phyloP scores from a whole-genome alignment of 75 land plant genomes.

The Isoetes taiwanensis region DNA sequence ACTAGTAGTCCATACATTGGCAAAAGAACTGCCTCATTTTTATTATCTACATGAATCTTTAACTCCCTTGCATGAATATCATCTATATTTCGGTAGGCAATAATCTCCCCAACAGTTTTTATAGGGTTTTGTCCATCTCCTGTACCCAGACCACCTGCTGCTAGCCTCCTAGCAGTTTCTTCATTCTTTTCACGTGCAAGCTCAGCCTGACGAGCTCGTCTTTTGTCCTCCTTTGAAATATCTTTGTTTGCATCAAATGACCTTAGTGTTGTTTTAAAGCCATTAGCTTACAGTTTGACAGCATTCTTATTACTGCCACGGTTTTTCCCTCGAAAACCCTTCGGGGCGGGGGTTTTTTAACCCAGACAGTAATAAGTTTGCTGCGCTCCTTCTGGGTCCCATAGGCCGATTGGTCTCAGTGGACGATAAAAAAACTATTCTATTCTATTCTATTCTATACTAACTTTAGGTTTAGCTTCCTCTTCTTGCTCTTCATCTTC shows the following conservation, averaged over 20 bases:
- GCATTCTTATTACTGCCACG: too few species aligned
- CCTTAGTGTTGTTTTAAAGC: conserved; percentile 39
- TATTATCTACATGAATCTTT: conserved; percentile 84
- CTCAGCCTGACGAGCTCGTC: conserved; percentile 84
- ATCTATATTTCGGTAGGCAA: conserved; percentile 68
- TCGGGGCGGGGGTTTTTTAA: too few species aligned
- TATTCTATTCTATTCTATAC: too few species aligned
- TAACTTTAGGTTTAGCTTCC: conserved; percentile 33
- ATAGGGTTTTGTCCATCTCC: conserved; percentile 40
- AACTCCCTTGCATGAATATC: conserved; percentile 44
- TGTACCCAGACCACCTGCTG: conserved; percentile 49
- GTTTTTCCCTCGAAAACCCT: too few species aligned
- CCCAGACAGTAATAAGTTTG: too few species aligned
- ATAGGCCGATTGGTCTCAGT: too few species aligned
- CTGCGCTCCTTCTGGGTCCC: too few species aligned
- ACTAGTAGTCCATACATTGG: conserved; percentile 82
- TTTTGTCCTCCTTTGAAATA: conserved; percentile 66
- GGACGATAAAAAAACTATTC: too few species aligned
- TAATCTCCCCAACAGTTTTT: conserved; percentile 36
- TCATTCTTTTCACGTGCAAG: conserved; percentile 51
- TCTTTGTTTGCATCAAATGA: conserved; percentile 88
- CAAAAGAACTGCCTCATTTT: conserved; percentile 67
- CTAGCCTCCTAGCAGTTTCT: conserved; percentile 73
- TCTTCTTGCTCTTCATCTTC: conserved; percentile 62
- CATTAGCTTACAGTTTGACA: conserved; percentile 30